These are phyloP conservation scores for Lathyrus oleraceus DNA, from an alignment of 306 rosid species.

Conservation along the genomic window DNA sequence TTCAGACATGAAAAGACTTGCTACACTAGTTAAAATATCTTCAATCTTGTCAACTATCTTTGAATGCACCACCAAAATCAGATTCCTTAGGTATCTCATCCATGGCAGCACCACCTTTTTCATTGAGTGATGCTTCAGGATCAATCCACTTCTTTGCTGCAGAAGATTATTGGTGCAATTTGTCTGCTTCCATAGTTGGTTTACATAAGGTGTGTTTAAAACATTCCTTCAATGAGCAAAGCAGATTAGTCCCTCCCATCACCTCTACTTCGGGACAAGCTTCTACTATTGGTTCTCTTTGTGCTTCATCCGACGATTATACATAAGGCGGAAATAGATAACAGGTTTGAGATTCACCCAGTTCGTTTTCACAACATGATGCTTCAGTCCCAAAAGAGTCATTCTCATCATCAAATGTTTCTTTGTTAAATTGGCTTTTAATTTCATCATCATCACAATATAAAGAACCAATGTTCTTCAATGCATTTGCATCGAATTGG, in stretches of 20 bases:
- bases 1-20: constrained; percentile 17
- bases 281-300: constrained; percentile 3
- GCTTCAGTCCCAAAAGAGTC: constrained; percentile 36
- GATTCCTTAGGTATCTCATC: constrained; percentile 23
- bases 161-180: constrained; percentile 27
- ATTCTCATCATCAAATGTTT: constrained; percentile 4
- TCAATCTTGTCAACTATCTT: constrained; percentile 26
- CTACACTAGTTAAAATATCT: neutral
- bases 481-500: constrained; percentile 22
- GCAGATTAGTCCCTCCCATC: constrained; percentile 37
- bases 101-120: constrained; percentile 1
- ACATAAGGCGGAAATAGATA: constrained; percentile 34
- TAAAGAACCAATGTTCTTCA: constrained; percentile 34
- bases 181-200: constrained; percentile 40
- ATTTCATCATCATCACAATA: constrained; percentile 38
- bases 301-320: constrained; percentile 33
- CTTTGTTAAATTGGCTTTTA: constrained; percentile 33
- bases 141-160: constrained; percentile 20
- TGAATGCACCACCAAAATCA: constrained; percentile 20
- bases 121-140: constrained; percentile 16
- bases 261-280: constrained; percentile 30
- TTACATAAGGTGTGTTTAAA: constrained; percentile 35
- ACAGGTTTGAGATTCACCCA: constrained; percentile 1
- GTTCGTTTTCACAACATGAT: constrained; percentile 17
- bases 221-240: constrained; percentile 41